Evolutionary conservation across 345 rosid genomes (phyloP).

Genomic region (Aegle marmelos): DNA sequence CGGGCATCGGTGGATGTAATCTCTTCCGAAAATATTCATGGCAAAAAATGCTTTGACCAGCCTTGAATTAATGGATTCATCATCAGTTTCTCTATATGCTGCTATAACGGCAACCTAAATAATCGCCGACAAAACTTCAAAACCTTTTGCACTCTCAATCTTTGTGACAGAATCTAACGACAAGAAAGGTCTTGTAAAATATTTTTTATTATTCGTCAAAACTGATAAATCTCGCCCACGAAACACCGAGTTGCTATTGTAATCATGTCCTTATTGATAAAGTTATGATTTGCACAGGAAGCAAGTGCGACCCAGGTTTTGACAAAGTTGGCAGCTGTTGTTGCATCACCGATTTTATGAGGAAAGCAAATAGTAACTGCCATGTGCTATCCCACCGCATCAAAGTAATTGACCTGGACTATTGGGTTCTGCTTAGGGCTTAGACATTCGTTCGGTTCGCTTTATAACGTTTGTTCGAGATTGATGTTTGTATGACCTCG

Average conservation of each 20-base stretch:
- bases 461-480: slow-evolving; percentile 8
- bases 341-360: slow-evolving; percentile 25
- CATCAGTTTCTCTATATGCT: too few species aligned
- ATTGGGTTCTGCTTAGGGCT: neutral
- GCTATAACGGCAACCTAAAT: slow-evolving; percentile 20
- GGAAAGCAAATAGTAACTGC: slow-evolving; percentile 17
- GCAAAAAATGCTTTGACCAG: too few species aligned
- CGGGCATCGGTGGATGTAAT: too few species aligned
- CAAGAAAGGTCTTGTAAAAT: neutral
- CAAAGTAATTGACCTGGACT: slow-evolving; percentile 24
- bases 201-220: neutral
- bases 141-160: slow-evolving; percentile 5
- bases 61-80: too few species aligned
- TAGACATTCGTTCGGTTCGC: neutral
- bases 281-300: neutral
- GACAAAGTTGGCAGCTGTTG: slow-evolving; percentile 11
- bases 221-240: slow-evolving; percentile 4
- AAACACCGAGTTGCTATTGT: slow-evolving; percentile 18
- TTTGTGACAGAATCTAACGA: neutral
- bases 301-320: slow-evolving; percentile 21
- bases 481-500: slow-evolving; percentile 3
- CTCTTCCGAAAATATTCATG: too few species aligned
- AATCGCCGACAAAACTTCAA: slow-evolving; percentile 11
- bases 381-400: slow-evolving; percentile 31
- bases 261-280: neutral